These are phyloP conservation scores for Phytophthora lateralis DNA, from an alignment of 352 stramenopile species.

Conservation along the genomic window DNA sequence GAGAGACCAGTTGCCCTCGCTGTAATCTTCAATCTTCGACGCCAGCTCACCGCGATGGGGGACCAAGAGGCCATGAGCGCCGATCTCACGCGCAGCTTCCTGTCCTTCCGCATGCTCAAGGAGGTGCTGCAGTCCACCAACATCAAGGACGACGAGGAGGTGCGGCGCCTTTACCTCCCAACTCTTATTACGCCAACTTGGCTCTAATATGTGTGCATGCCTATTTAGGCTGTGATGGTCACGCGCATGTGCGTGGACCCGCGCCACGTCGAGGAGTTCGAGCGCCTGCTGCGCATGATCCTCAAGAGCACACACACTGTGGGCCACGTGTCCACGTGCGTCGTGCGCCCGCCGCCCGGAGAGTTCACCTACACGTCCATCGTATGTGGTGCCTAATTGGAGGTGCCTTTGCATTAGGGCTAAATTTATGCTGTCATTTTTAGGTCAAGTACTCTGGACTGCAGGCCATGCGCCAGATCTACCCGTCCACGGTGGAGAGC, in stretches of 20 bases:
- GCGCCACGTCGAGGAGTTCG: conserved; percentile 78
- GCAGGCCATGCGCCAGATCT: conserved; percentile 76
- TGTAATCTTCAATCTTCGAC: conserved; percentile 10
- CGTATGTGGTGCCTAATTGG: conserved; percentile 48
- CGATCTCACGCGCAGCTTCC: conserved; percentile 61
- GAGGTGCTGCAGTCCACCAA: conserved; percentile 78
- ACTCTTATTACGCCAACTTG: neutral
- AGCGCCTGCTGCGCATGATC: conserved; percentile 78
- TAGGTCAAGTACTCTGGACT: conserved; percentile 85
- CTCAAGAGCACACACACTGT: conserved; percentile 81
- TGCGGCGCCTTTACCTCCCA: conserved; percentile 24
- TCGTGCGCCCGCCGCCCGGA: conserved; percentile 73
- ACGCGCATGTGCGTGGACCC: conserved; percentile 82
- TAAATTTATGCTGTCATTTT: conserved; percentile 5
- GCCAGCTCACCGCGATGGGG: conserved; percentile 26
- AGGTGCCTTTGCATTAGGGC: conserved; percentile 6
- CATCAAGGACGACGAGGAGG: conserved; percentile 82
- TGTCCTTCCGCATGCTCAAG: conserved; percentile 80
- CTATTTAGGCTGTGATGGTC: conserved; percentile 73
- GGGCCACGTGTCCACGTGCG: conserved; percentile 81
- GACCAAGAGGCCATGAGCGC: conserved; percentile 35
- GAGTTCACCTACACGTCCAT: conserved; percentile 87
- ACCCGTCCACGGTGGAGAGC: conserved; percentile 64
- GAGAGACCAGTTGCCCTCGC: neutral
- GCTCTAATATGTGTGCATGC: neutral